These are phyloP conservation scores for Fusarium sp. DNA, from an alignment of 2,329 filamentous ascomycete genomes.

Conservation along the genomic window DNA sequence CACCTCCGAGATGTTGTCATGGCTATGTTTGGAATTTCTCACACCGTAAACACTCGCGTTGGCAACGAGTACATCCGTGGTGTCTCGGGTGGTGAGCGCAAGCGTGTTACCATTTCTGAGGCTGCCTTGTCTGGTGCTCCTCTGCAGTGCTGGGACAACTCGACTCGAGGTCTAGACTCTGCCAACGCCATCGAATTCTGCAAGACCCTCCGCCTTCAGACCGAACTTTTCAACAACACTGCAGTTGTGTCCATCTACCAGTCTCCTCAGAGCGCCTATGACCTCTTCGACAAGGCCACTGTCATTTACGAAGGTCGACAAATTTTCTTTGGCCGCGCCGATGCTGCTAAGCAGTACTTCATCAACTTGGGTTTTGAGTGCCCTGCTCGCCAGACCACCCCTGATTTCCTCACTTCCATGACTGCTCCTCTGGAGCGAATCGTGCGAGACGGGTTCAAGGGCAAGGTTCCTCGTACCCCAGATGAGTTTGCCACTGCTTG, in stretches of 20 bases:
- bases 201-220: conserved; percentile 76
- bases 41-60: conserved; percentile 79
- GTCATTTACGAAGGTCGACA: conserved; percentile 72
- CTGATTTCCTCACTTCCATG: conserved; percentile 80
- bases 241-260: conserved; percentile 82
- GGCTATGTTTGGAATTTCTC: conserved; percentile 80
- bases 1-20: conserved; percentile 79
- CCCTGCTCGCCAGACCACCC: conserved; percentile 74
- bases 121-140: conserved; percentile 70
- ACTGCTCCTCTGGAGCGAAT: conserved; percentile 70
- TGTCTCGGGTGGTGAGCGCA: conserved; percentile 80
- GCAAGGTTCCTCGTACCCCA: conserved; percentile 68
- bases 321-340: conserved; percentile 73
- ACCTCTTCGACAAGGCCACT: conserved; percentile 70
- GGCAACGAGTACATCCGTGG: conserved; percentile 82
- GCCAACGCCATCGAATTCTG: conserved; percentile 83
- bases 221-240: conserved; percentile 75
- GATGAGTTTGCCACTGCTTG: conserved; percentile 72
- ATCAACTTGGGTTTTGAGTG: conserved; percentile 76
- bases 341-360: conserved; percentile 74
- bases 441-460: conserved; percentile 68
- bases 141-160: conserved; percentile 79
- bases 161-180: conserved; percentile 79
- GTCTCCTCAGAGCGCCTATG: conserved; percentile 74
- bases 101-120: conserved; percentile 74